phyloP scores from a whole-genome alignment of 352 stramenopile genomes.

The Globisporangium perplexum region DNA sequence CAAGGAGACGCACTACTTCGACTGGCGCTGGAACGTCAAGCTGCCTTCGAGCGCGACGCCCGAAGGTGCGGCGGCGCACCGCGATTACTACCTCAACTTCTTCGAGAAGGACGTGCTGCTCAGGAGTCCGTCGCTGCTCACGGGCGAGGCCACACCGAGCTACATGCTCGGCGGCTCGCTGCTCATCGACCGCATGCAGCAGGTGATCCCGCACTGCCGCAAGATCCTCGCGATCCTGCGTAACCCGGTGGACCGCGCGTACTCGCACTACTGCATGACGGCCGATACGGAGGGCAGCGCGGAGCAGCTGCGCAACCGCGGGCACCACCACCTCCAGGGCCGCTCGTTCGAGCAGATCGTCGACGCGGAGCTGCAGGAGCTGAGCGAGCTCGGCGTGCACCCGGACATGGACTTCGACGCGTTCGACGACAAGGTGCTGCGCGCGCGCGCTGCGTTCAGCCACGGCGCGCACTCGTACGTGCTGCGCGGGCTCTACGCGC shows the following conservation, averaged over 20 bases:
- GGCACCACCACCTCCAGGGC: conserved; percentile 57
- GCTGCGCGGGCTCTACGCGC: conserved; percentile 90
- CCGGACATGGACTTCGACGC: conserved; percentile 67
- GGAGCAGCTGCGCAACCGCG: conserved; percentile 74
- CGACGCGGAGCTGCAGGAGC: conserved; percentile 60
- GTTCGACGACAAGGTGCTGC: conserved; percentile 62
- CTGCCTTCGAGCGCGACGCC: conserved; percentile 43
- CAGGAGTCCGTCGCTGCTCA: conserved; percentile 87
- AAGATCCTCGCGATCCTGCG: conserved; percentile 86
- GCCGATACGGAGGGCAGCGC: conserved; percentile 66
- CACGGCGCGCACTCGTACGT: conserved; percentile 83
- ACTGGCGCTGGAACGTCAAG: conserved; percentile 94
- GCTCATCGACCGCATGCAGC: conserved; percentile 72
- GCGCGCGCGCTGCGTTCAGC: conserved; percentile 29
- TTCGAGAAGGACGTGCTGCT: conserved; percentile 80
- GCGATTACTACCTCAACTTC: conserved; percentile 77
- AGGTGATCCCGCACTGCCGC: conserved; percentile 66
- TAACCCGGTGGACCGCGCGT: conserved; percentile 77
- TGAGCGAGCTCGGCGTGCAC: conserved; percentile 54
- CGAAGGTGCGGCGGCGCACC: conserved; percentile 54
- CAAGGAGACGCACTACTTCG: conserved; percentile 98
- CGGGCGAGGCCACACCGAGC: conserved; percentile 90
- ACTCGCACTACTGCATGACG: conserved; percentile 89
- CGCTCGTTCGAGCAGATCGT: conserved; percentile 72
- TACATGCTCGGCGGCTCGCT: conserved; percentile 83